Percentiles rank a stretch among this genome's conserved stretches.
phyloP scores from a whole-genome alignment of 768 basidiomycete genomes.

The Russula compacta region DNA sequence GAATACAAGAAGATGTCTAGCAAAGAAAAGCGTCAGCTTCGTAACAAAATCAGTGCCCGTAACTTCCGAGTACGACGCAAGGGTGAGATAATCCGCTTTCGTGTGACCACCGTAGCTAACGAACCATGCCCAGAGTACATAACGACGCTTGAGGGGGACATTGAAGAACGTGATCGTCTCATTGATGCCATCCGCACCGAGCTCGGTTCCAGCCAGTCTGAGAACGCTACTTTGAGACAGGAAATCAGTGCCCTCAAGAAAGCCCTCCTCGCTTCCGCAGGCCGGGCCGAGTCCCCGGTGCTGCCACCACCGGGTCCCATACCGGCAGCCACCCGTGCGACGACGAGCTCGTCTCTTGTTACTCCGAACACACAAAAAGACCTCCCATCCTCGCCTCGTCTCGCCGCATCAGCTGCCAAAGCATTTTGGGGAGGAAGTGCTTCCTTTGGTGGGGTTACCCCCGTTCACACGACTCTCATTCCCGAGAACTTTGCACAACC shows the following conservation, averaged over 20 bases:
- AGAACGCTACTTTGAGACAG: constrained; percentile 75
- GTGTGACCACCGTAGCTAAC: not conserved
- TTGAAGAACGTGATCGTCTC: constrained; percentile 84
- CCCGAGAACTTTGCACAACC: constrained; percentile 39
- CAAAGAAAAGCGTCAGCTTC: constrained; percentile 91
- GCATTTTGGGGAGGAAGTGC: constrained; percentile 75
- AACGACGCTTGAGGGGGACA: constrained; percentile 86
- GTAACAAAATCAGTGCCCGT: constrained; percentile 94
- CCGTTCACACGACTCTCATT: constrained; percentile 76
- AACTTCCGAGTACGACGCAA: constrained; percentile 95
- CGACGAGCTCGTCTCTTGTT: constrained; percentile 31
- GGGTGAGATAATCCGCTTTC: constrained; percentile 38
- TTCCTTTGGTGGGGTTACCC: constrained; percentile 60
- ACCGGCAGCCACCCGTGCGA: constrained; percentile 20
- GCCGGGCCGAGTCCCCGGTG: constrained; percentile 30
- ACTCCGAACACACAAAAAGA: constrained; percentile 75
- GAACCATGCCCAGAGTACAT: constrained; percentile 65
- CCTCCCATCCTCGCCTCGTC: constrained; percentile 52
- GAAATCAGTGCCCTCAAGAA: constrained; percentile 70
- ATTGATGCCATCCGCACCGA: constrained; percentile 83
- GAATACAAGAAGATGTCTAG: constrained; percentile 93
- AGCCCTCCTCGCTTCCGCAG: constrained; percentile 62
- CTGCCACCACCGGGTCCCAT: constrained; percentile 41
- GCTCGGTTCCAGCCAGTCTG: constrained; percentile 66
- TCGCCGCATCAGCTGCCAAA: constrained; percentile 30